Base-by-base conservation (phyloP, 441 rosid species). In the Euphorbia neoarborescens region DNA sequence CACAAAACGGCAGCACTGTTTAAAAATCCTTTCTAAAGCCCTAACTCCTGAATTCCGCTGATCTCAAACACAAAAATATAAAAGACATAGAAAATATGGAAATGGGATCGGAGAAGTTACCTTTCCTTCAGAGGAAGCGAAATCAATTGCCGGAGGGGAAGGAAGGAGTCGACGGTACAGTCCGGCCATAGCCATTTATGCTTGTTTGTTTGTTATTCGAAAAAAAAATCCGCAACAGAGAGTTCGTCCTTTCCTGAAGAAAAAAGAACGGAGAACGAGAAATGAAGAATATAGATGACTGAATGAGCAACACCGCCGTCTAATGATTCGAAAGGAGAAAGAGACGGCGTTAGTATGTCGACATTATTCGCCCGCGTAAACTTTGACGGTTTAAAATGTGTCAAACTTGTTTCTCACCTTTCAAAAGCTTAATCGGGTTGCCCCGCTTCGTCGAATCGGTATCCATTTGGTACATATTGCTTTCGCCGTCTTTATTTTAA, bases 41-140 rank as follows among this genome's bases (percentile, higher is more conserved):
- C 59, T 54, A 63, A 69, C 3, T 17, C 50, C 1, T 35, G 32
- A 27, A 42, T 58, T 42, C 3, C 9, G 24, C 38, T 37, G 2
- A 15, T 17, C 63, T 11, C 3, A 17, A 48, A 9, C 2, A 1
- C 2, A 4, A 35, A 22, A 13, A 32, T 3, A 32, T 17, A 22
- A 60, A 13, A 17, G 3, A 69, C 40, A 27, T 0, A 6, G 0
- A 10, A 25, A 27, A 35, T 5, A 34, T 7, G 11, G 19, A 11
- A n/a, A n/a, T n/a, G n/a, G n/a, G 7, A 10, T 14, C 35, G 20
- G 12, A n/a, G 53, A 56, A 24, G 42, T 61, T 61, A 88, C 98
- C 94, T 91, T 93, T 64, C 98, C 98, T 79, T 93, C 92, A 10
- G 83, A 65, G 60, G 98, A 91, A 64, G 96, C 90, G 80, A 91